These are phyloP conservation scores for Stagonosporopsis chrysanthemi DNA, from an alignment of 2,329 filamentous ascomycete genomes.

Conservation along the genomic window DNA sequence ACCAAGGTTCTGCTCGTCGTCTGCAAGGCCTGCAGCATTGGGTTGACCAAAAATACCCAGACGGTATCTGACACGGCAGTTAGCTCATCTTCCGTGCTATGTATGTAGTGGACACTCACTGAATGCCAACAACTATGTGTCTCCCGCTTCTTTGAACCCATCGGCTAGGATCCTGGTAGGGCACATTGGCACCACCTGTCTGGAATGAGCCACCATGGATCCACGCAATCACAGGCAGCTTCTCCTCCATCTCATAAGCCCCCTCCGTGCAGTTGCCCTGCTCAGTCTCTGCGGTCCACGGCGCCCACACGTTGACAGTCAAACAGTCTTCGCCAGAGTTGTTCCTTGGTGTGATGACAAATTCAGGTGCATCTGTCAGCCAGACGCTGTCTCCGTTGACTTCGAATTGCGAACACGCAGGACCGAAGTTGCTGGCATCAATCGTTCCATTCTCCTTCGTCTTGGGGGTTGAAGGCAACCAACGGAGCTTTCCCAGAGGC, in stretches of 20 bases:
- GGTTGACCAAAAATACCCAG: slow-evolving; percentile 53
- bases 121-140: slow-evolving; percentile 46
- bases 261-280: slow-evolving; percentile 9
- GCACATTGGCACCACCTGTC: slow-evolving; percentile 55
- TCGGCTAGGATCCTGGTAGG: slow-evolving; percentile 43
- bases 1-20: slow-evolving; percentile 48
- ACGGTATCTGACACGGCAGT: slow-evolving; percentile 35
- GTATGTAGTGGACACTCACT: slow-evolving; percentile 23
- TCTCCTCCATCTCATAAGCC: slow-evolving; percentile 18
- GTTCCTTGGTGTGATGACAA: slow-evolving; percentile 25
- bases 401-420: slow-evolving; percentile 39
- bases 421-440: slow-evolving; percentile 39
- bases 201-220: slow-evolving; percentile 59
- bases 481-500: slow-evolving; percentile 42
- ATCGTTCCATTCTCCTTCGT: slow-evolving; percentile 26
- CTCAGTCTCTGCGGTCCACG: slow-evolving; percentile 25
- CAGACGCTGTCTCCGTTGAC: slow-evolving; percentile 30
- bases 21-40: slow-evolving; percentile 41
- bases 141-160: slow-evolving; percentile 47
- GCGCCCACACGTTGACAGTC: slow-evolving; percentile 57
- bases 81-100: not conserved
- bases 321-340: slow-evolving; percentile 56
- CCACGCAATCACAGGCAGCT: slow-evolving; percentile 57
- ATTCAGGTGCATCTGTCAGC: slow-evolving; percentile 36
- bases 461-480: slow-evolving; percentile 42